Evolutionary conservation across 2,329 filamentous ascomycete genomes (phyloP), one percentile per base, ranked within the genome.

Genomic region (Phialophora verrucosa): DNA sequence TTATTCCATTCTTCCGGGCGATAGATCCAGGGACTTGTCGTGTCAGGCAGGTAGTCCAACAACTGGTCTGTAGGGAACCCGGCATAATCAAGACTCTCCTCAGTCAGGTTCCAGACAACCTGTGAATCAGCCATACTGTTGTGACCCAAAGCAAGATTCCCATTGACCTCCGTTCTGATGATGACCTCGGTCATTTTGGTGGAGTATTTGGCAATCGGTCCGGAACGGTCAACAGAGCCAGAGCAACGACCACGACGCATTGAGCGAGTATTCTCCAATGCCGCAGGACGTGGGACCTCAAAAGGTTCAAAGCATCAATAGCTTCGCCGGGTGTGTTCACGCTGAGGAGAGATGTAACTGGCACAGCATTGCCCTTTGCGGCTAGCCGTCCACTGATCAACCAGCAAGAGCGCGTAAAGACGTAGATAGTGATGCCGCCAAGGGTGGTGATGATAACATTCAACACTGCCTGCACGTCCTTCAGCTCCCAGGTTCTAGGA

Each of bases 391-490:
- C 61, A 17, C 64, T 51, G 29, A 53, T 12, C 29, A 58, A 42
- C 64, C 67, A 69, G 64, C 58, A 64, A 20, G 54, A 53, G 8
- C 64, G 67, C 5, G 62, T 61, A 35, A 67, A 66, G 14, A 64
- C 64, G n/a, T 64, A 69, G 27, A 69, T 35, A 17, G 49, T 53
- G 31, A 62, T 35, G 35, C 63, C 66, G 32, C 66, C 63, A 1
- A 69, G 44, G 20, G 62, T 42, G n/a, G 59, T 61, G 54, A 69
- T 63, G 23, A 69, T 53, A 44, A 69, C 61, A 38, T 69, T 69
- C 25, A 69, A 59, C 14, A 42, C 64, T 27, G 64, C 66, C 51
- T 69, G 66, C 14, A 69, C 66, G 61, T 69, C 66, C 58, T 69
- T 59, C 35, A 69, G 55, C 51, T 57, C 59, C 66, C 63, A 66